Conservation (phyloP, 2,329 filamentous ascomycete species). For the Tolypocladium nubicola region DNA sequence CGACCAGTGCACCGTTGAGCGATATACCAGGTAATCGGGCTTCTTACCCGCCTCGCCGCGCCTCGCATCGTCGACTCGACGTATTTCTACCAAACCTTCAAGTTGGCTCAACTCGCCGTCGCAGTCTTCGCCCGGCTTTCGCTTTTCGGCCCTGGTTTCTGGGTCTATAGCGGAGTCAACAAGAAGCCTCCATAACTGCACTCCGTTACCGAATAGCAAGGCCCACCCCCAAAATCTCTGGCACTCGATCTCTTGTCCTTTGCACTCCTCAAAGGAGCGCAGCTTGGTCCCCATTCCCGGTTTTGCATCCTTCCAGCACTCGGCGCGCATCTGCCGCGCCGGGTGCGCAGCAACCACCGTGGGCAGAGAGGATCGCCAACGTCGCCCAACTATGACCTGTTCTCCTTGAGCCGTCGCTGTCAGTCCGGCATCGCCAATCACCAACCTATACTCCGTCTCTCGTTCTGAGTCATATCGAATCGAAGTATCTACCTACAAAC, state of each 20-base stretch:
- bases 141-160: slow-evolving; percentile 83
- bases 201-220: neutral
- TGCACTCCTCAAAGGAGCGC: neutral
- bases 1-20: neutral
- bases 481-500: neutral
- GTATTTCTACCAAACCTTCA: slow-evolving; percentile 50
- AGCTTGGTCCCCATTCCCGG: slow-evolving; percentile 6
- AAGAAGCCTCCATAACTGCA: slow-evolving; percentile 92
- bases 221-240: neutral
- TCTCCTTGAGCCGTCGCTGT: slow-evolving; percentile 13
- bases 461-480: too few species aligned
- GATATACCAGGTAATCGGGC: neutral
- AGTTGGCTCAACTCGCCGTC: slow-evolving; percentile 82
- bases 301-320: slow-evolving; percentile 20
- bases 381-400: slow-evolving; percentile 17
- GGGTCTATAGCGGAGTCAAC: slow-evolving; percentile 94
- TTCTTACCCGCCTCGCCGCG: neutral
- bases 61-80: neutral
- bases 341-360: slow-evolving; percentile 13
- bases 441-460: slow-evolving; percentile 4
- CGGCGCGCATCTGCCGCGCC: slow-evolving; percentile 27
- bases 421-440: neutral
- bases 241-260: neutral
- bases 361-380: slow-evolving; percentile 3
- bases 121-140: slow-evolving; percentile 65